Percentiles rank a stretch among this genome's conserved stretches.
phyloP scores from a whole-genome alignment of 331 rosid species.

The Quercus phellos region DNA sequence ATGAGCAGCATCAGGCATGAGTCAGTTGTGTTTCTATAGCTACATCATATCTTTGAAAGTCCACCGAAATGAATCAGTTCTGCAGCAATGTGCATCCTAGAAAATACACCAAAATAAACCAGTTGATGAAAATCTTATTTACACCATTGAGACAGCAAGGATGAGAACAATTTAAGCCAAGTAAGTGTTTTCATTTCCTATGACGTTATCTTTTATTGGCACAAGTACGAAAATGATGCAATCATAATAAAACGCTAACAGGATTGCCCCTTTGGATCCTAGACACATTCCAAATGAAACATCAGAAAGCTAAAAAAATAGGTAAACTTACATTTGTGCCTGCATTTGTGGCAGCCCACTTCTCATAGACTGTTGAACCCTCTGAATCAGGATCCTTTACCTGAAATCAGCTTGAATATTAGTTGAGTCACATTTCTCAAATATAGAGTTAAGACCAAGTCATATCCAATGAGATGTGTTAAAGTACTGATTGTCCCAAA shows the following conservation, averaged over 20 bases:
- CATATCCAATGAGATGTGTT: neutral
- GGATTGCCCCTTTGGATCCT: neutral
- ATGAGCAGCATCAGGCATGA: neutral
- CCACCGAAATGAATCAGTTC: neutral
- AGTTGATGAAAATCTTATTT: neutral
- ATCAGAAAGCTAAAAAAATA: slow-evolving; percentile 5
- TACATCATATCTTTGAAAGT: neutral
- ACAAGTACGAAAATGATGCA: neutral
- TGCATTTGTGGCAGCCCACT: slow-evolving; percentile 44
- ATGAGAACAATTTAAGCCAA: neutral
- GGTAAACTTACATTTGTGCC: slow-evolving; percentile 41
- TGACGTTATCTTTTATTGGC: neutral
- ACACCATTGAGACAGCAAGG: neutral
- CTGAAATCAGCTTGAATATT: slow-evolving; percentile 38
- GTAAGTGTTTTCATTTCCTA: neutral
- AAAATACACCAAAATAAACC: neutral
- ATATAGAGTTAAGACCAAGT: neutral
- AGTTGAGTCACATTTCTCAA: slow-evolving; percentile 13
- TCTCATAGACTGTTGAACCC: slow-evolving; percentile 47
- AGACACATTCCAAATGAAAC: neutral
- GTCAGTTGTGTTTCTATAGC: neutral
- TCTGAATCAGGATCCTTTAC: slow-evolving; percentile 79
- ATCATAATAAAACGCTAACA: neutral
- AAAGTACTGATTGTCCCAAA: no score
- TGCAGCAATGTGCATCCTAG: neutral